Percentiles rank a stretch among this genome's conserved stretches.
These are phyloP conservation scores for Mortierella claussenii DNA, from an alignment of 192 early-diverging fungal species.

Conservation along the genomic window DNA sequence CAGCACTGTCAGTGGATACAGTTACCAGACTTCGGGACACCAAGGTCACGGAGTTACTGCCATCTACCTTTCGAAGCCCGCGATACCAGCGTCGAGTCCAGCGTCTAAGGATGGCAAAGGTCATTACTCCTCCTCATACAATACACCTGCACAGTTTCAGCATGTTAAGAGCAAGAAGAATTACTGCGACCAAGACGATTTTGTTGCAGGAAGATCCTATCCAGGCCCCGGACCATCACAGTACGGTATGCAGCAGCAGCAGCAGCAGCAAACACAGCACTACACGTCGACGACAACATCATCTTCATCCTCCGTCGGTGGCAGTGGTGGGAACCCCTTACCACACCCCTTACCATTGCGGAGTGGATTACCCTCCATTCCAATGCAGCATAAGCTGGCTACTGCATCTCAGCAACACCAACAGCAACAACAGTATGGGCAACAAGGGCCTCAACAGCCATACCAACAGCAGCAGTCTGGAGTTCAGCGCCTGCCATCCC, in stretches of 20 bases:
- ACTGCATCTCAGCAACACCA: constrained; percentile 3
- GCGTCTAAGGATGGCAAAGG: neutral
- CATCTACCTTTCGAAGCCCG: constrained; percentile 44
- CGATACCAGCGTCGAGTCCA: constrained; percentile 2
- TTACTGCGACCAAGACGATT: constrained; percentile 22
- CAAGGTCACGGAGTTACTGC: constrained; percentile 24
- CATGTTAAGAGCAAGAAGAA: constrained; percentile 3
- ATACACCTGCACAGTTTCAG: constrained; percentile 3
- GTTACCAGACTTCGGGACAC: constrained; percentile 4
- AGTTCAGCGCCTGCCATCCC: constrained; percentile 13
- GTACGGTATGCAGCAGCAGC: constrained; percentile 10
- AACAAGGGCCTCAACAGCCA: constrained; percentile 3
- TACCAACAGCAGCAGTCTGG: constrained; percentile 11
- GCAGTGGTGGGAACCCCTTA: constrained; percentile 13
- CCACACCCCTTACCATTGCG: constrained; percentile 18
- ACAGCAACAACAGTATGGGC: constrained; percentile 25
- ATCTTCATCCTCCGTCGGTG: constrained; percentile 15
- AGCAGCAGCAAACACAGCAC: constrained; percentile 26
- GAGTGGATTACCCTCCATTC: neutral
- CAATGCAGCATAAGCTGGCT: too few species aligned
- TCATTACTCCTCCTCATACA: constrained; percentile 2
- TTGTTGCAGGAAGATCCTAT: constrained; percentile 3
- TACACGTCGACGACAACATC: constrained; percentile 16
- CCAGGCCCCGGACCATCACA: neutral
- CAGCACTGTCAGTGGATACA: constrained; percentile 20